These are phyloP conservation scores for Pyrenophora teres DNA, from an alignment of 2,329 filamentous ascomycete species.

Conservation along the genomic window DNA sequence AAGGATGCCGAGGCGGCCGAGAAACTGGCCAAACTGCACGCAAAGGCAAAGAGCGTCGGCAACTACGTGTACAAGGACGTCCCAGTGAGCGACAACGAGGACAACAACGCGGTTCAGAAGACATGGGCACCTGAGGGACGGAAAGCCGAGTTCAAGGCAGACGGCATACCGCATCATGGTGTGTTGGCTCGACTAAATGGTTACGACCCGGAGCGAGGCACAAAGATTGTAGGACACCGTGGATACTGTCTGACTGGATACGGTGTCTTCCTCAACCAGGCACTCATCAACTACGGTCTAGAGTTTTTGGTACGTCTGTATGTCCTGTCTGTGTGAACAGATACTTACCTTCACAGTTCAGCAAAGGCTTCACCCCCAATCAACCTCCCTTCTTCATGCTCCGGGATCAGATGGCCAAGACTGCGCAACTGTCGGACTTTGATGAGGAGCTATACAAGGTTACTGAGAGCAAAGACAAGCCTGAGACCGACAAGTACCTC, in stretches of 20 bases:
- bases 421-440: slow-evolving; percentile 94
- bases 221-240: slow-evolving; percentile 89
- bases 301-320: slow-evolving; percentile 4
- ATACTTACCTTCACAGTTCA: slow-evolving; percentile 46
- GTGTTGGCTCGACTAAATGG: slow-evolving; percentile 86
- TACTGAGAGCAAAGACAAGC: slow-evolving; percentile 75
- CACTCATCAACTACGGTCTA: slow-evolving; percentile 86
- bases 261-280: slow-evolving; percentile 89
- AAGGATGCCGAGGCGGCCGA: slow-evolving; percentile 73
- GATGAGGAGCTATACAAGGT: slow-evolving; percentile 99
- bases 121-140: slow-evolving; percentile 81
- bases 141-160: slow-evolving; percentile 75
- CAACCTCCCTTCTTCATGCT: slow-evolving; percentile 72
- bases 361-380: slow-evolving; percentile 79
- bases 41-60: slow-evolving; percentile 82
- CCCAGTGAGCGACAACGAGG: slow-evolving; percentile 82
- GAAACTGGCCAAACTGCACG: slow-evolving; percentile 75
- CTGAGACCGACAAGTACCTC: slow-evolving; percentile 74
- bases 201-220: slow-evolving; percentile 80
- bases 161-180: slow-evolving; percentile 89
- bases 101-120: slow-evolving; percentile 77
- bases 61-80: slow-evolving; percentile 92
- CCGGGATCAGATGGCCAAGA: slow-evolving; percentile 96
- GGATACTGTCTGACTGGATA: slow-evolving; percentile 91
- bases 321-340: neutral